Percentiles rank a stretch among this genome's conserved stretches.
phyloP scores from a whole-genome alignment of 2,329 filamentous ascomycete genomes.

The Xylariaceae sp. region DNA sequence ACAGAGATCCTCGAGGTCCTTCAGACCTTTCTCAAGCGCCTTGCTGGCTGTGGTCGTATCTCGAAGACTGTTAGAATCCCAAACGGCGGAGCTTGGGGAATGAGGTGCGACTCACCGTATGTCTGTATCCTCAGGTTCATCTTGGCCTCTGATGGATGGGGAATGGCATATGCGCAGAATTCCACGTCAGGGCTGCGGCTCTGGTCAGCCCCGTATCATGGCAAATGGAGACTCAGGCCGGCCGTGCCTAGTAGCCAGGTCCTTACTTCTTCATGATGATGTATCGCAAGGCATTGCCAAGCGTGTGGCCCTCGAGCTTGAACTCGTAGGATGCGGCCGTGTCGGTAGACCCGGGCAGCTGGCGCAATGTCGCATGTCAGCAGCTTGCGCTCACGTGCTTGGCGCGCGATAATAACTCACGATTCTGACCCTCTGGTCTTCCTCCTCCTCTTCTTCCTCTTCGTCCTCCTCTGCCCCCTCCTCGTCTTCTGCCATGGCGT shows the following conservation, averaged over 20 bases:
- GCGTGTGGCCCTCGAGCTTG: constrained; percentile 84
- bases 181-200: constrained; percentile 90
- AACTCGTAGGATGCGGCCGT: constrained; percentile 95
- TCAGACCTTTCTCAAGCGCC: constrained; percentile 82
- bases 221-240: background rate
- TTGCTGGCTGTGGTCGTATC: constrained; percentile 74
- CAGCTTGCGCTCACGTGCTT: too few species aligned
- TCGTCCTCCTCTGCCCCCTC: constrained; percentile 25
- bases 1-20: constrained; percentile 83
- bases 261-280: constrained; percentile 97
- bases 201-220: constrained; percentile 8
- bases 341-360: constrained; percentile 80
- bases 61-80: too few species aligned
- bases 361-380: background rate
- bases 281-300: constrained; percentile 89
- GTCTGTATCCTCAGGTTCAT: constrained; percentile 98
- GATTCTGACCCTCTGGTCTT: constrained; percentile 55
- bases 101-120: constrained; percentile 73
- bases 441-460: constrained; percentile 37
- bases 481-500: constrained; percentile 24
- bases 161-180: constrained; percentile 97
- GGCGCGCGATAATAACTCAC: constrained; percentile 34
- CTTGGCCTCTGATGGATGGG: constrained; percentile 89
- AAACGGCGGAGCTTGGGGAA: background rate
- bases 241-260: too few species aligned